Evolutionary conservation across 305 asterid species (phyloP).

Genomic region (Rubia balearica): DNA sequence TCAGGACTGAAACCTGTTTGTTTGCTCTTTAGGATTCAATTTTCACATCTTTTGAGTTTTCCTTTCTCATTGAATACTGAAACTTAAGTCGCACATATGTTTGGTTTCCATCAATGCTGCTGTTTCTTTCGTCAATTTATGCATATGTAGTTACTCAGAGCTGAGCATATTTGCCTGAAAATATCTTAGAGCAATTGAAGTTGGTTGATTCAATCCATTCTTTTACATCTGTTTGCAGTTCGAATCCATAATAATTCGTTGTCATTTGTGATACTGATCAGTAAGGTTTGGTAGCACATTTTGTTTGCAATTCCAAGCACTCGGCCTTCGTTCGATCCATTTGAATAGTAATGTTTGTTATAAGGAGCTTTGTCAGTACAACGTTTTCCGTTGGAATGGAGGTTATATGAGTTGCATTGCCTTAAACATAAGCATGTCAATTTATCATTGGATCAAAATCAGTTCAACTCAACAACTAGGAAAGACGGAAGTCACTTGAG

Average conservation of each 20-base stretch:
- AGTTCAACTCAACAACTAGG: background rate
- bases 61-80: slow-evolving; percentile 4
- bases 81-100: slow-evolving; percentile 6
- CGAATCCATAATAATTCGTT: too few species aligned
- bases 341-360: too few species aligned
- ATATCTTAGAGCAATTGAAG: background rate
- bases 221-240: too few species aligned
- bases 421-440: background rate
- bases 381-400: background rate
- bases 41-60: slow-evolving; percentile 8
- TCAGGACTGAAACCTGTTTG: background rate
- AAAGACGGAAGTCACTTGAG: too few species aligned
- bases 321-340: background rate
- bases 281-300: background rate
- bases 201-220: too few species aligned
- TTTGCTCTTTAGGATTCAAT: slow-evolving; percentile 10
- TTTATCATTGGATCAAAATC: background rate
- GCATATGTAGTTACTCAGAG: too few species aligned
- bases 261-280: background rate
- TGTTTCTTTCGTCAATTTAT: background rate
- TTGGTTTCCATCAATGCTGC: background rate
- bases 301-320: background rate
- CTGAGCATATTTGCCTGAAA: background rate
- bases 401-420: background rate
- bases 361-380: background rate